These are phyloP conservation scores for Casaregolazyma suthepensis DNA, from an alignment of 1,139 yeast species.

Conservation along the genomic window DNA sequence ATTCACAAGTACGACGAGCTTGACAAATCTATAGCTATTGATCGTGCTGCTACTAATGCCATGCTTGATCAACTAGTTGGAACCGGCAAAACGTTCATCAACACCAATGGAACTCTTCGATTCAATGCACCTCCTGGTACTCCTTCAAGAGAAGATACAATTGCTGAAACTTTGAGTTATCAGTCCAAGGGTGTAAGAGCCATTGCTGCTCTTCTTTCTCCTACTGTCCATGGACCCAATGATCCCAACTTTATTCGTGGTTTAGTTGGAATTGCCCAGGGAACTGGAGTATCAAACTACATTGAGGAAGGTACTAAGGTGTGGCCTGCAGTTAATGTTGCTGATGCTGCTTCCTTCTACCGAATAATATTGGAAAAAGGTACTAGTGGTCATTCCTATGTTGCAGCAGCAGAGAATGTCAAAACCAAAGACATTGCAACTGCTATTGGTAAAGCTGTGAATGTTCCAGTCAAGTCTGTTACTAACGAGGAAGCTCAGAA, in stretches of 20 bases:
- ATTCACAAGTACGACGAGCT: constrained; percentile 22
- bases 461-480: constrained; percentile 8
- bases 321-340: constrained; percentile 33
- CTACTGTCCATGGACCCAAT: constrained; percentile 12
- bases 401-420: constrained; percentile 27
- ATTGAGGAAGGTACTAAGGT: constrained; percentile 28
- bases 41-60: constrained; percentile 23
- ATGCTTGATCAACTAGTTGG: constrained; percentile 27
- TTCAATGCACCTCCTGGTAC: too few species aligned
- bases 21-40: constrained; percentile 18
- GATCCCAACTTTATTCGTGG: constrained; percentile 23
- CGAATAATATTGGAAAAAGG: constrained; percentile 30
- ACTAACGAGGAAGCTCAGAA: not conserved
- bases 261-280: constrained; percentile 17
- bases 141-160: too few species aligned
- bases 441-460: not conserved
- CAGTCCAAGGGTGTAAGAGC: constrained; percentile 1
- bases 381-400: constrained; percentile 7
- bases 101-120: constrained; percentile 4
- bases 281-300: constrained; percentile 21
- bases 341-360: constrained; percentile 31
- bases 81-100: constrained; percentile 19
- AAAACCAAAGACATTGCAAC: not conserved
- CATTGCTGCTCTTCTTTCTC: constrained; percentile 2
- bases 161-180: not conserved